Evolutionary conservation across 352 stramenopile species (phyloP).

Genomic region (Pythium brassicae): DNA sequence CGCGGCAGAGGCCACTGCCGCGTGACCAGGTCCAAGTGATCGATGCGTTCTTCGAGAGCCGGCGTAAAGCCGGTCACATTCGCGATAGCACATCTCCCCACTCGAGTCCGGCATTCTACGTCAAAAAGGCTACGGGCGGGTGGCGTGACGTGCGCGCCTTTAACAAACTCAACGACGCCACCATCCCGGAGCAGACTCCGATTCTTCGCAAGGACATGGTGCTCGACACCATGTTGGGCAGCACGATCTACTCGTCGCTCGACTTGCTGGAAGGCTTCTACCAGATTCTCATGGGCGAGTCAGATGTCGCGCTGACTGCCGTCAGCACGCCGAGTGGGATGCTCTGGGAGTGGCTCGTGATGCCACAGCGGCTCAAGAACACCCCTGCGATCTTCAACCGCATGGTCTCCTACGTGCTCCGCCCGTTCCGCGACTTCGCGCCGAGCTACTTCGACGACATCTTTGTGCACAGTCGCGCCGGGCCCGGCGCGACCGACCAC

Average conservation of each 20-base stretch:
- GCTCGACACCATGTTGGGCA: constrained; percentile 19
- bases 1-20: constrained; percentile 22
- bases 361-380: constrained; percentile 21
- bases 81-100: constrained; percentile 18
- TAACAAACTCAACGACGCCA: constrained; percentile 30
- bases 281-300: constrained; percentile 20
- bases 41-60: constrained; percentile 17
- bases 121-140: constrained; percentile 18
- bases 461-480: constrained; percentile 1
- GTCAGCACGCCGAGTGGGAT: constrained; percentile 20
- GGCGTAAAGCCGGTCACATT: constrained; percentile 10
- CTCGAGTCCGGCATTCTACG: constrained; percentile 18
- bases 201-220: constrained; percentile 26
- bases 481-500: neutral
- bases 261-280: constrained; percentile 29
- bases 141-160: constrained; percentile 29
- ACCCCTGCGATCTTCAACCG: constrained; percentile 24
- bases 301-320: constrained; percentile 13
- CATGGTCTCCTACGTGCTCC: constrained; percentile 7
- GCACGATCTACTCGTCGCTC: constrained; percentile 23
- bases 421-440: neutral
- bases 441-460: constrained; percentile 11
- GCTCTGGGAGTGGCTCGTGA: constrained; percentile 24
- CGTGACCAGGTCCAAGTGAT: constrained; percentile 20
- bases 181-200: constrained; percentile 22